Conservation (phyloP, 441 rosid genomes). For the Geranium incanum region DNA sequence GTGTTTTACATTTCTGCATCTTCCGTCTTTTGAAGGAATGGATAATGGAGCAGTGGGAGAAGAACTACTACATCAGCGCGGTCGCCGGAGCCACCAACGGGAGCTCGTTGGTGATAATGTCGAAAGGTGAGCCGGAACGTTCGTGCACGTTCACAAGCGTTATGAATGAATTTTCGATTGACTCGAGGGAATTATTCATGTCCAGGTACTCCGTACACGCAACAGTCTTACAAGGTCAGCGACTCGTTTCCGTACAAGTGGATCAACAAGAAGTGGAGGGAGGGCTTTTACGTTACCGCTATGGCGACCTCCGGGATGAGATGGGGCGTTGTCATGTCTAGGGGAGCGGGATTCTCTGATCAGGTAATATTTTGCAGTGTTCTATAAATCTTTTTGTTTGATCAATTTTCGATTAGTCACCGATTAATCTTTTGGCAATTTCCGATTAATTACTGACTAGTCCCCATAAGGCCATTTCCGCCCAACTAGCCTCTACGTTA, state of each 20-base stretch:
- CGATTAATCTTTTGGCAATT: too few species aligned
- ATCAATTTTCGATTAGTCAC: too few species aligned
- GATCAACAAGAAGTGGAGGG: conserved; percentile 95
- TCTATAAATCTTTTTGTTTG: too few species aligned
- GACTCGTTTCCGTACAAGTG: conserved; percentile 80
- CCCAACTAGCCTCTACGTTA: too few species aligned
- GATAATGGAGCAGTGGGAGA: conserved; percentile 98
- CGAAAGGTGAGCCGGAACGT: conserved; percentile 50
- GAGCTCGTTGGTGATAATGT: conserved; percentile 83
- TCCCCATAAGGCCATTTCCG: too few species aligned
- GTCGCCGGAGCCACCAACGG: conserved; percentile 80
- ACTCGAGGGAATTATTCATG: background rate
- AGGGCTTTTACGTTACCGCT: conserved; percentile 82
- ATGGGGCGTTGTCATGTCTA: conserved; percentile 98
- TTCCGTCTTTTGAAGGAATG: conserved; percentile 49
- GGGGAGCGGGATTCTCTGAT: conserved; percentile 77
- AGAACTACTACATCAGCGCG: conserved; percentile 79
- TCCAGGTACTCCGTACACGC: conserved; percentile 74
- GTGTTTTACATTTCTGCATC: too few species aligned
- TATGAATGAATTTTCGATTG: background rate
- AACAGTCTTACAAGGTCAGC: conserved; percentile 92
- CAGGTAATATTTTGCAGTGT: conserved; percentile 44
- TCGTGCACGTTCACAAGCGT: too few species aligned
- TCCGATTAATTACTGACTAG: too few species aligned
- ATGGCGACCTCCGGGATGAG: conserved; percentile 91